A percentile compares a stretch with the other conserved stretches of the same genome.
Conservation (phyloP, 2,329 filamentous ascomycete genomes). For the Pezicula carpinea region DNA sequence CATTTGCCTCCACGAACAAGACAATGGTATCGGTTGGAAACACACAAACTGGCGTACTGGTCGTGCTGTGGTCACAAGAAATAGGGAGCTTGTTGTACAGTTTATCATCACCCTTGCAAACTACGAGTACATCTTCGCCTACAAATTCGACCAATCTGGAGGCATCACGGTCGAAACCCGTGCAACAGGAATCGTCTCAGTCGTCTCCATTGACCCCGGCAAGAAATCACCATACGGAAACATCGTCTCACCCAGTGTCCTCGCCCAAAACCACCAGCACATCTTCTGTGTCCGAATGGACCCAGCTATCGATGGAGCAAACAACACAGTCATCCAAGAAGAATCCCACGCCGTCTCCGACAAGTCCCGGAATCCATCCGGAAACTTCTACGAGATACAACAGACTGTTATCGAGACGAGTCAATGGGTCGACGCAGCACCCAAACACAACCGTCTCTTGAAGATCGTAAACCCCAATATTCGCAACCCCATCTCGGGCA, state of each 20-base stretch:
- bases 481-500: conserved; percentile 76
- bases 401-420: conserved; percentile 38
- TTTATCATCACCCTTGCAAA: conserved; percentile 66
- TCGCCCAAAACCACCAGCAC: conserved; percentile 57
- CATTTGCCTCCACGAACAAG: conserved; percentile 65
- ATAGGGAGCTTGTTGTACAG: conserved; percentile 60
- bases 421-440: conserved; percentile 38
- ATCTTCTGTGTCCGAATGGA: conserved; percentile 52
- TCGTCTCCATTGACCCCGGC: conserved; percentile 50
- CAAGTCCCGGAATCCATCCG: conserved; percentile 43
- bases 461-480: conserved; percentile 81
- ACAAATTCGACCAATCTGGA: conserved; percentile 59
- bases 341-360: conserved; percentile 46
- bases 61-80: conserved; percentile 55
- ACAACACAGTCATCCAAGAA: conserved; percentile 49
- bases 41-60: conserved; percentile 65
- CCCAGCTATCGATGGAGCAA: conserved; percentile 49
- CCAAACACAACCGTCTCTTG: conserved; percentile 62
- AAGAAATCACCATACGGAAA: conserved; percentile 51
- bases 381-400: conserved; percentile 46
- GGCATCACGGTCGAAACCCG: conserved; percentile 57
- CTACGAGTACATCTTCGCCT: conserved; percentile 67
- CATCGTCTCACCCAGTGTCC: conserved; percentile 54
- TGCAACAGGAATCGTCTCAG: conserved; percentile 59
- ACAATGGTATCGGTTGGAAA: conserved; percentile 66